These are phyloP conservation scores for Termitomyces sp. DNA, from an alignment of 768 basidiomycete genomes.

Conservation along the genomic window DNA sequence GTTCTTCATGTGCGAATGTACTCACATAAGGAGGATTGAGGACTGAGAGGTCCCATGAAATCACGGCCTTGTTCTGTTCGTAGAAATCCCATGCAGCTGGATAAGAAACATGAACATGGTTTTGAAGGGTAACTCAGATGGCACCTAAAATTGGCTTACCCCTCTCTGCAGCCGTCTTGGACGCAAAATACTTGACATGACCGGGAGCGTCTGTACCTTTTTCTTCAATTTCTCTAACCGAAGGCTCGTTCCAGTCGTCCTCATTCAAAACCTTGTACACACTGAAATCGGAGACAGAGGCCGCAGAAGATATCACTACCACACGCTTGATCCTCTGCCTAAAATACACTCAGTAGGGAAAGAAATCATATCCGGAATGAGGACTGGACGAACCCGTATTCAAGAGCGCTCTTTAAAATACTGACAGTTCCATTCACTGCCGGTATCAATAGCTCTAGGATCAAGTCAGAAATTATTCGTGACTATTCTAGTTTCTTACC, in stretches of 20 bases:
- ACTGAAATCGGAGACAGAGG: constrained; percentile 32
- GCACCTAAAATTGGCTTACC: constrained; percentile 18
- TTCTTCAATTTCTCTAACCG: constrained; percentile 40
- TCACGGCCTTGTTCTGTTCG: constrained; percentile 28
- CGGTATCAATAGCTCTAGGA: constrained; percentile 56
- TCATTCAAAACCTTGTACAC: constrained; percentile 32
- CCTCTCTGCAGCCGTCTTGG: constrained; percentile 57
- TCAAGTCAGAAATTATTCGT: background rate
- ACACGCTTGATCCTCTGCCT: constrained; percentile 43
- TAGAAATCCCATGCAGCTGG: constrained; percentile 37
- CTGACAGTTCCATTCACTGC: constrained; percentile 68
- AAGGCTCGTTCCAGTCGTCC: constrained; percentile 53
- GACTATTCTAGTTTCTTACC: constrained; percentile 3
- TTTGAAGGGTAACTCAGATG: no score
- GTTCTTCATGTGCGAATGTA: background rate
- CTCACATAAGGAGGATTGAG: constrained; percentile 47
- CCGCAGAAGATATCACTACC: constrained; percentile 55
- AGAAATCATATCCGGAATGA: no score
- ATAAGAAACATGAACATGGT: background rate
- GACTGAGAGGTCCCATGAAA: constrained; percentile 45
- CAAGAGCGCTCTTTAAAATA: constrained; percentile 53
- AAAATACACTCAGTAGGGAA: background rate
- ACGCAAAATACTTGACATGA: constrained; percentile 22
- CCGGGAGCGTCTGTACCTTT: constrained; percentile 39
- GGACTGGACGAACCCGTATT: constrained; percentile 37